These are phyloP conservation scores for Linum usitatissimum DNA, from an alignment of 345 rosid species.

Conservation along the genomic window DNA sequence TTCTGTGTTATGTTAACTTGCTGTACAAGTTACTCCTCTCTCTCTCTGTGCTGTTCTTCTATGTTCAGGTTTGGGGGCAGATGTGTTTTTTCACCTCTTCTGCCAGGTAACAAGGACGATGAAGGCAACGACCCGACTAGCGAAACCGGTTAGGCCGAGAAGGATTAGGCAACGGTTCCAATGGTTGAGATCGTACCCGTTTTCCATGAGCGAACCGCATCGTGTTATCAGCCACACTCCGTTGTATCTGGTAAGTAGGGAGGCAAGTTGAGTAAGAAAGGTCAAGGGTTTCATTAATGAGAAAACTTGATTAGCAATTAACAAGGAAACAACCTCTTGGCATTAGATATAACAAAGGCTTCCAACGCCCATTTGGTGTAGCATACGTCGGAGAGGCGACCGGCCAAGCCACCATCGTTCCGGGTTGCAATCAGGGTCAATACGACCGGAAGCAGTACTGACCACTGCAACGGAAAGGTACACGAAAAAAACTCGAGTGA, in stretches of 20 bases:
- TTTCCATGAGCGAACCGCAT: conserved; percentile 64
- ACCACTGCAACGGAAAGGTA: conserved; percentile 49
- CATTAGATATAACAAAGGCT: conserved; percentile 91
- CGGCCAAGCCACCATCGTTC: conserved; percentile 25
- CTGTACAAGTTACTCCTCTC: background rate
- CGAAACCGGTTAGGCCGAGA: conserved; percentile 44
- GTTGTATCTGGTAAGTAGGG: conserved; percentile 39
- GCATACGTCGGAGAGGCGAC: conserved; percentile 38
- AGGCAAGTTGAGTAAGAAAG: background rate
- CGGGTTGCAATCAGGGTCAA: conserved; percentile 79
- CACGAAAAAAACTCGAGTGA: background rate
- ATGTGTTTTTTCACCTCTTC: conserved; percentile 31
- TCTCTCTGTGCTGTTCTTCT: background rate
- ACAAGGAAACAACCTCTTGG: conserved; percentile 49
- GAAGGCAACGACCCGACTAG: conserved; percentile 50
- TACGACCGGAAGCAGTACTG: conserved; percentile 93
- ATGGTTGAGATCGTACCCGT: conserved; percentile 55
- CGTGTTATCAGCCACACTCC: conserved; percentile 98
- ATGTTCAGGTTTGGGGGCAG: background rate
- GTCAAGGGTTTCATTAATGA: background rate
- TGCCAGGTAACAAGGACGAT: conserved; percentile 50
- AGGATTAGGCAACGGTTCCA: conserved; percentile 45
- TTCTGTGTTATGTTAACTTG: background rate
- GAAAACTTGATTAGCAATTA: background rate
- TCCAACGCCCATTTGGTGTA: conserved; percentile 92